Base-by-base conservation (phyloP, 73 alveolate genomes). In the Uronychia setigera region DNA sequence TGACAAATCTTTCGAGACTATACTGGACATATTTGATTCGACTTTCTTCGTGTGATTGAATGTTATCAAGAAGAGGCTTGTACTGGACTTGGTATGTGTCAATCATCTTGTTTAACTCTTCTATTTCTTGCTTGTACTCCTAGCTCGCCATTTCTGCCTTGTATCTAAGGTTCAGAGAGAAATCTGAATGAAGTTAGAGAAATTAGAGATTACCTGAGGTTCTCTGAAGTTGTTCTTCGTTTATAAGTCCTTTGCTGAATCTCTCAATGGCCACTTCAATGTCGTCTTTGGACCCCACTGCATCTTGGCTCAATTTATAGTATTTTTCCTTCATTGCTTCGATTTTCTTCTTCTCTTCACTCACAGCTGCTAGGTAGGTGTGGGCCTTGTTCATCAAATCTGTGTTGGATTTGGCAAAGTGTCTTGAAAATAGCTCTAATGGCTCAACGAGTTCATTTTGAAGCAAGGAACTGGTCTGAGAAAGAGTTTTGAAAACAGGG, bases 51-150 rank as follows among this genome's bases (percentile, higher is more conserved):
- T 58, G 59, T 25, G 74, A 27, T 33, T 81, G 81, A 0, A 81
- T 26, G 29, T 32, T 30, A 59, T 59, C 32, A 11, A 81, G 81
- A 0, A 35, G 59, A 5, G 88, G 88, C 26, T 81, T 60, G 59
- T 81, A 81, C 32, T 35, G 33, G 33, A 29, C 31, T 14, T 81
- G 34, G 5, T 33, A 35, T 28, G 57, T 60, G 11, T 59, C 59
- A 31, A 81, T 81, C 31, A 60, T 5, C 11, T 60, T 81, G 31
- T 81, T 81, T 31, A 60, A 28, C n/a, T 29, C 31, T 0, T 81
- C 88, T 14, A 81, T 76, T 9, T 81, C 88, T 0, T 31, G 76
- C 76, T 81, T 81, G 81, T 81, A 81, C 26, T 81, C 88, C 59
- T 81, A 76, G 29, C 74, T 31, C 1, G 88, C 67, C 28, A 81